Evolutionary conservation across 441 rosid species (phyloP).

Genomic region (Gossypium laxum): DNA sequence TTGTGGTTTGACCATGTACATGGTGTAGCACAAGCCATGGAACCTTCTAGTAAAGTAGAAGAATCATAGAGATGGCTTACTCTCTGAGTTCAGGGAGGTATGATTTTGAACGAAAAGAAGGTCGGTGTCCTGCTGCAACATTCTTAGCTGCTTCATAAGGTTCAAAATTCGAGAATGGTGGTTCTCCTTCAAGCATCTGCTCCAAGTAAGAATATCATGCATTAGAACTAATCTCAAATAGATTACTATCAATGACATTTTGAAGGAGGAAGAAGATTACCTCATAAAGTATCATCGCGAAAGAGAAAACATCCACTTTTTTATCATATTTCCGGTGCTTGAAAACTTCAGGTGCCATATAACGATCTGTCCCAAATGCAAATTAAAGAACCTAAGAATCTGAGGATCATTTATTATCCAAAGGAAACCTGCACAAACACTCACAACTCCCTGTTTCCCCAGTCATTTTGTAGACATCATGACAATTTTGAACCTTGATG

Average conservation of each 20-base stretch:
- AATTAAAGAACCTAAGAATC: conserved; percentile 12
- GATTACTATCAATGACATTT: conserved; percentile 7
- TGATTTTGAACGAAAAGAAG: conserved; percentile 65
- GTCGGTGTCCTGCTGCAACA: conserved; percentile 88
- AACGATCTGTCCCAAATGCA: conserved; percentile 58
- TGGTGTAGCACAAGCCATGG: neutral
- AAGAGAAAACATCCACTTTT: conserved; percentile 96
- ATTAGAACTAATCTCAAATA: conserved; percentile 21
- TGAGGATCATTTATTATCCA: conserved; percentile 11
- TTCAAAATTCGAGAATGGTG: conserved; percentile 67
- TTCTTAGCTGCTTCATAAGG: conserved; percentile 94
- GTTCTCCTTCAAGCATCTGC: conserved; percentile 97
- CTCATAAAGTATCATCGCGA: conserved; percentile 93
- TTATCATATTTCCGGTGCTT: conserved; percentile 90
- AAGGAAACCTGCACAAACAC: conserved; percentile 27
- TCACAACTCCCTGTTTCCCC: conserved; percentile 98
- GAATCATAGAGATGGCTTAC: conserved; percentile 36
- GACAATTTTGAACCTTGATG: conserved; percentile 89
- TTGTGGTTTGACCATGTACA: neutral
- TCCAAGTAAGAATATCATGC: conserved; percentile 15
- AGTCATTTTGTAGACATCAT: conserved; percentile 96
- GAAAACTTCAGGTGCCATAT: conserved; percentile 99
- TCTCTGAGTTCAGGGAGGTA: conserved; percentile 62
- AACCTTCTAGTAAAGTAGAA: conserved; percentile 6
- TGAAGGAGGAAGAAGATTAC: conserved; percentile 26